Percentiles rank a stretch among this genome's conserved stretches.
phyloP scores from a whole-genome alignment of 352 stramenopile genomes.

The Saprolegnia diclina region DNA sequence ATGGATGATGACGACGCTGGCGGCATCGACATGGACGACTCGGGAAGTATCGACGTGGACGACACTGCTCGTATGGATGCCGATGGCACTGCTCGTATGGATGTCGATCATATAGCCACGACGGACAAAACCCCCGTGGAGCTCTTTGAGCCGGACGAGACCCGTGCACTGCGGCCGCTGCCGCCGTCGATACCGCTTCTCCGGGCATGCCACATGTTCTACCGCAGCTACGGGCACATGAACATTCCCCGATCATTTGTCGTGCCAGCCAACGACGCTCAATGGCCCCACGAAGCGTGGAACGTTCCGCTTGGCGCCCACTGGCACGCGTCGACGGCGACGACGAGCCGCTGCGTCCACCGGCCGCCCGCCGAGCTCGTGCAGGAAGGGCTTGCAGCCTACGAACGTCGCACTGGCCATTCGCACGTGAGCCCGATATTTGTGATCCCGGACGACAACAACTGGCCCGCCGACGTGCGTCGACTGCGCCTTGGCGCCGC shows the following conservation, averaged over 20 bases:
- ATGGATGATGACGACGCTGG: no score
- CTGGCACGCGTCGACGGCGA: background rate
- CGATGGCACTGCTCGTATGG: no score
- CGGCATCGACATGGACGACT: no score
- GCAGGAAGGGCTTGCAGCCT: background rate
- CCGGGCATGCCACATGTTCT: background rate
- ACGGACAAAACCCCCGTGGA: no score
- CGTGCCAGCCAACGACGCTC: background rate
- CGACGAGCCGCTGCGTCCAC: background rate
- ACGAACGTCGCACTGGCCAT: background rate
- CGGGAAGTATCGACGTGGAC: no score
- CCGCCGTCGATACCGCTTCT: background rate
- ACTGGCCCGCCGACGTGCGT: conserved; percentile 48
- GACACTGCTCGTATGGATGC: no score
- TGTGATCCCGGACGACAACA: conserved; percentile 25
- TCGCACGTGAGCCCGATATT: background rate
- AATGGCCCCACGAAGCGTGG: conserved; percentile 4
- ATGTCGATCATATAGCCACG: no score
- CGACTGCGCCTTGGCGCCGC: conserved; percentile 51
- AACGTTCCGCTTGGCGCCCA: background rate
- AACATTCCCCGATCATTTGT: background rate
- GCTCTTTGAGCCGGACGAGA: no score
- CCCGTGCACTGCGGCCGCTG: no score
- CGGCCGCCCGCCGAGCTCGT: background rate
- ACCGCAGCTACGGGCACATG: background rate